These are phyloP conservation scores for Rheum nobile DNA, from an alignment of 148 eudicot genomes.

Conservation along the genomic window DNA sequence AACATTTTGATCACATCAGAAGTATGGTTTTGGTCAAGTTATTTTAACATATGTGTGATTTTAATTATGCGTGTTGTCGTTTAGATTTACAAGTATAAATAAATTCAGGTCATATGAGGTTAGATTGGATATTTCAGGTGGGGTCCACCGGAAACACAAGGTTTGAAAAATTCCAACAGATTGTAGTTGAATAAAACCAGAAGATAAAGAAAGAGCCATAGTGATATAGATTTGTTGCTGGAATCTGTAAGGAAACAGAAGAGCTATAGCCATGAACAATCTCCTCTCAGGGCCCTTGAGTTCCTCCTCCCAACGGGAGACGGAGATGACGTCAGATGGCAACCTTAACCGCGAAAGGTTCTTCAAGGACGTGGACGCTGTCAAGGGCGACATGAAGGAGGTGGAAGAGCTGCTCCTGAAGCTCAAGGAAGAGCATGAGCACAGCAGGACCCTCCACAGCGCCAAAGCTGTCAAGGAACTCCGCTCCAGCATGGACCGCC, in stretches of 20 bases:
- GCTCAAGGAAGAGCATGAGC: conserved; percentile 45
- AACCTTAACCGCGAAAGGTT: conserved; percentile 56
- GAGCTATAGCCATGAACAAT: conserved; percentile 23
- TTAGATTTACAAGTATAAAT: no score
- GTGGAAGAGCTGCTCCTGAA: conserved; percentile 35
- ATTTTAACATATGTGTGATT: no score
- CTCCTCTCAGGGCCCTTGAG: conserved; percentile 21
- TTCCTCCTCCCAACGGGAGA: conserved; percentile 24
- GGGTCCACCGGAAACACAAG: no score
- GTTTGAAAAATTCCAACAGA: not conserved
- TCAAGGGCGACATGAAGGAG: conserved; percentile 49
- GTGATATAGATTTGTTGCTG: no score
- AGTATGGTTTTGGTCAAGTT: not conserved
- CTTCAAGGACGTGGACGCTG: conserved; percentile 56
- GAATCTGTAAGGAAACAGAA: no score
- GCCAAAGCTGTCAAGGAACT: conserved; percentile 46
- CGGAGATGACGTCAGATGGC: conserved; percentile 12
- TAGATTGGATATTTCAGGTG: not conserved
- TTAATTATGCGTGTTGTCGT: no score
- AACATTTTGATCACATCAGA: not conserved
- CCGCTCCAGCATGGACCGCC: conserved; percentile 52
- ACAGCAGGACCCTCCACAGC: conserved; percentile 56
- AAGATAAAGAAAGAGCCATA: not conserved
- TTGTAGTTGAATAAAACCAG: not conserved
- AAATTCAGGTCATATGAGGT: no score